Evolutionary conservation across 1,284 basidiomycete species (phyloP).

Genomic region (Pascua sp.): DNA sequence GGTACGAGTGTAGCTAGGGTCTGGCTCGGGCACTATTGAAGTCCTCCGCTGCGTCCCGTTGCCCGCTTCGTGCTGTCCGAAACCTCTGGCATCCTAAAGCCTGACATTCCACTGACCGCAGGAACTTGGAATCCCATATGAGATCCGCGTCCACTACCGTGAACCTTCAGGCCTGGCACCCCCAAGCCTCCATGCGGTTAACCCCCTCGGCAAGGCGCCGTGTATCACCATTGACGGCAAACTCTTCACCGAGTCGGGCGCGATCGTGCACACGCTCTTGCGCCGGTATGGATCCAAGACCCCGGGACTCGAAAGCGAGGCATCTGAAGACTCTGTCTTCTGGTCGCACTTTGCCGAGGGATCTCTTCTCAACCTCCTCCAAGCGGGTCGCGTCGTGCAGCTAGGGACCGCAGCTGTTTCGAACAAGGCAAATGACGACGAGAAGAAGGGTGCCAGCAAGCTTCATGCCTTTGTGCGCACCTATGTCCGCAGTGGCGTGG

Average conservation of each 20-base stretch:
- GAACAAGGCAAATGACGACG: not conserved
- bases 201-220: too few species aligned
- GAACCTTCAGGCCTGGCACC: too few species aligned
- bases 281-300: not conserved
- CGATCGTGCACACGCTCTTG: constrained; percentile 32
- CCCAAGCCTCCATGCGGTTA: too few species aligned
- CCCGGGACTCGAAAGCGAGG: not conserved
- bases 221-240: constrained; percentile 20
- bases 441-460: constrained; percentile 3
- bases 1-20: too few species aligned
- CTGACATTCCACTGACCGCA: too few species aligned
- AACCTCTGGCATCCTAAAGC: too few species aligned
- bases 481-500: constrained; percentile 4
- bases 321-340: not conserved
- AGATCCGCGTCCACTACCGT: too few species aligned
- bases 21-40: too few species aligned
- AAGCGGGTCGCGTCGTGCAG: not conserved
- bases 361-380: constrained; percentile 7
- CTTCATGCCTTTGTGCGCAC: not conserved
- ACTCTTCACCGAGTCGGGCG: constrained; percentile 31
- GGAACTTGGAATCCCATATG: too few species aligned
- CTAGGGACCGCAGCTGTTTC: not conserved
- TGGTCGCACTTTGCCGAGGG: constrained; percentile 11
- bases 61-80: too few species aligned
- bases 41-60: too few species aligned